Evolutionary conservation across 139 green algal species (phyloP).

Genomic region (Trebouxia sp.): DNA sequence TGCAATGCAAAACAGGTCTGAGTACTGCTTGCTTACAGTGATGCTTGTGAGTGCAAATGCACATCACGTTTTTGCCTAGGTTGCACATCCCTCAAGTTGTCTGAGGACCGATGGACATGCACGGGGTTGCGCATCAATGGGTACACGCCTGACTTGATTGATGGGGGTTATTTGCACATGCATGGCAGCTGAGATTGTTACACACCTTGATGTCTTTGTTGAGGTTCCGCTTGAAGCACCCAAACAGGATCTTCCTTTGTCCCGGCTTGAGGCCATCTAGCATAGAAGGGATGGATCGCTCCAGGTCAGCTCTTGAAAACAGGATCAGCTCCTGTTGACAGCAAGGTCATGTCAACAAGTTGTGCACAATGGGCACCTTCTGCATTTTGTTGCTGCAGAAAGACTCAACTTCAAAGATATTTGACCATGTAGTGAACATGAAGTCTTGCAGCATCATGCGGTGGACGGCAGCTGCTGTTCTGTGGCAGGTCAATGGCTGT

Average conservation of each 20-base stretch:
- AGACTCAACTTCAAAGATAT: no score
- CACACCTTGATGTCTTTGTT: constrained; percentile 90
- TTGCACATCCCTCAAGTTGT: no score
- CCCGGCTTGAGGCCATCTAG: constrained; percentile 98
- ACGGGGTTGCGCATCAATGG: background rate
- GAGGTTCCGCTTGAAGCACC: constrained; percentile 97
- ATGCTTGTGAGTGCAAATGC: background rate
- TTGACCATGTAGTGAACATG: no score
- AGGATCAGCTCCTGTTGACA: constrained; percentile 86
- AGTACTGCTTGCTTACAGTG: background rate
- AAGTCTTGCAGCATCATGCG: constrained; percentile 3
- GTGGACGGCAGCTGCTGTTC: no score
- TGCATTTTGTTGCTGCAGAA: no score
- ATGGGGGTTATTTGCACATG: no score
- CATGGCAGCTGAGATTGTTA: no score
- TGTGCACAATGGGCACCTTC: background rate
- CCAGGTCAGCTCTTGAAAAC: constrained; percentile 91
- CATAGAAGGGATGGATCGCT: constrained; percentile 95
- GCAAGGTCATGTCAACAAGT: background rate
- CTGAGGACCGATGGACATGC: background rate
- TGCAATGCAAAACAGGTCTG: constrained; percentile 35
- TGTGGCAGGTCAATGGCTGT: background rate
- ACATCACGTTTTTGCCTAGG: background rate
- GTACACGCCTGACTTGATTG: no score
- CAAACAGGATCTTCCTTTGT: constrained; percentile 98